Percentiles rank a stretch among this genome's conserved stretches.
Conservation (phyloP, 345 rosid species). For the Heritiera littoralis region DNA sequence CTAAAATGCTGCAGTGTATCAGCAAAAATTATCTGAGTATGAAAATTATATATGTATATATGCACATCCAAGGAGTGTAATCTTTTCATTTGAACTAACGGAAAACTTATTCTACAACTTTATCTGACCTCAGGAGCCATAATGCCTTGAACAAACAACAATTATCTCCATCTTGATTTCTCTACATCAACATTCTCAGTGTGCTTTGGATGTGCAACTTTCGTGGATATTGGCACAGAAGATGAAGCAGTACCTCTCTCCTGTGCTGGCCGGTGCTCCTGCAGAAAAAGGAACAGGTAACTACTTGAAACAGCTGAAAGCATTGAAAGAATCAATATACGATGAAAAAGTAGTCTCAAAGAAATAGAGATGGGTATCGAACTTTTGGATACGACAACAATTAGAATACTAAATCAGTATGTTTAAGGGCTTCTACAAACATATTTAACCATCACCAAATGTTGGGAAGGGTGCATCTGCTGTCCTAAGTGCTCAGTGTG, state of each 20-base stretch:
- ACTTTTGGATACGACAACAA: too few species aligned
- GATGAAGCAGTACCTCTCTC: slow-evolving; percentile 40
- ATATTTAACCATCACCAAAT: background rate
- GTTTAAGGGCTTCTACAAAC: background rate
- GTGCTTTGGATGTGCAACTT: slow-evolving; percentile 26
- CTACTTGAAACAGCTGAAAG: background rate
- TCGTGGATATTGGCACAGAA: slow-evolving; percentile 14
- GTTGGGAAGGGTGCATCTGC: background rate
- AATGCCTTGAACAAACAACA: slow-evolving; percentile 2
- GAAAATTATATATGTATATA: slow-evolving; percentile 15
- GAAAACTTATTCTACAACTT: slow-evolving; percentile 26
- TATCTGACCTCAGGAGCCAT: slow-evolving; percentile 15
- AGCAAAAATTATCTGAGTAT: background rate
- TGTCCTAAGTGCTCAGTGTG: background rate
- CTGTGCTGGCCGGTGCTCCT: slow-evolving; percentile 50
- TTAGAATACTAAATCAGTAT: background rate
- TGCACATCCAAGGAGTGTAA: slow-evolving; percentile 31
- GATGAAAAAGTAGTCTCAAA: background rate
- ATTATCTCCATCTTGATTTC: slow-evolving; percentile 41
- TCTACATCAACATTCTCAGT: slow-evolving; percentile 18
- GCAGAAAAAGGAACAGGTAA: slow-evolving; percentile 16
- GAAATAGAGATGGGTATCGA: background rate
- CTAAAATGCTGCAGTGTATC: slow-evolving; percentile 19
- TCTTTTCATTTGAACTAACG: background rate
- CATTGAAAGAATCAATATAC: background rate